A percentile compares a stretch with the other conserved stretches of the same genome.
Evolutionary conservation across 179 eudicot species (phyloP).

Genomic region (Silene noctiflora): DNA sequence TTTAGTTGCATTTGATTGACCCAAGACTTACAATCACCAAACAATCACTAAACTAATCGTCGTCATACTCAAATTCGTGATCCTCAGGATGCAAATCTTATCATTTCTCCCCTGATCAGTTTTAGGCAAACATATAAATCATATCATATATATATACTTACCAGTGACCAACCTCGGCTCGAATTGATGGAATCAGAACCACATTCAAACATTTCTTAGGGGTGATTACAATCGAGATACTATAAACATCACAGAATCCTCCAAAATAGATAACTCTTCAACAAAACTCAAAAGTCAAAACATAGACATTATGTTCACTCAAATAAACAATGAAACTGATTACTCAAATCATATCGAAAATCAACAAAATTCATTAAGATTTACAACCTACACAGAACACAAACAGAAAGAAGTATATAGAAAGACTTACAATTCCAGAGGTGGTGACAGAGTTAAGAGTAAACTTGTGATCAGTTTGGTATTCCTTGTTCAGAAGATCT

Average conservation of each 20-base stretch:
- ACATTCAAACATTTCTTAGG: neutral
- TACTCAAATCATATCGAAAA: neutral
- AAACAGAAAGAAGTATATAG: neutral
- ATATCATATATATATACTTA: too few species aligned
- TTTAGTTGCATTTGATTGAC: too few species aligned
- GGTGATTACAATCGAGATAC: neutral
- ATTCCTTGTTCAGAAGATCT: slow-evolving; percentile 57
- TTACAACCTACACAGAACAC: neutral
- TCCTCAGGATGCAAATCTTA: neutral
- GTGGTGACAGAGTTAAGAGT: slow-evolving; percentile 45
- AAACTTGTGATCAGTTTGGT: slow-evolving; percentile 53
- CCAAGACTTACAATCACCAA: too few species aligned
- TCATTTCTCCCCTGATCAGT: neutral
- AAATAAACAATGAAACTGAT: too few species aligned
- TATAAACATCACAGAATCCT: neutral
- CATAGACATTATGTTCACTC: too few species aligned
- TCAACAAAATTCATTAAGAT: neutral
- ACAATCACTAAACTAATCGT: too few species aligned
- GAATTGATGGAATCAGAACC: neutral
- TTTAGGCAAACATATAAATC: neutral
- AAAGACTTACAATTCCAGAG: slow-evolving; percentile 41
- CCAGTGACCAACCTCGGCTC: too few species aligned
- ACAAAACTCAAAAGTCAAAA: neutral
- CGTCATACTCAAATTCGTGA: neutral
- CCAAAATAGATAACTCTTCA: neutral